A percentile compares a stretch with the other conserved stretches of the same genome.
Conservation (phyloP, 495 filamentous ascomycete species). For the Lepraria neglecta region DNA sequence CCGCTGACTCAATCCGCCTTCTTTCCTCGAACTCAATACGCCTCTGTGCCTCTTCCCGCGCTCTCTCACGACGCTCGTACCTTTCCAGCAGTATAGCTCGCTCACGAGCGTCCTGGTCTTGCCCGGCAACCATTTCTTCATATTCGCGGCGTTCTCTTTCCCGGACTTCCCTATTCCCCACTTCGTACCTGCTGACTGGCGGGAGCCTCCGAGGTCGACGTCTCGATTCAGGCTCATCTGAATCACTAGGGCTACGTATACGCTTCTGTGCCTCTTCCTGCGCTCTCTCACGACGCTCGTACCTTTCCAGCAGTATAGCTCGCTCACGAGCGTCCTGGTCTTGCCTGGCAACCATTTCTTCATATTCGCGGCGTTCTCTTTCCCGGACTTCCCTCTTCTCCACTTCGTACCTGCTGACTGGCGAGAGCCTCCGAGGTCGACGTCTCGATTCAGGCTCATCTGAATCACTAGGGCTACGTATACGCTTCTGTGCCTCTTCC, state of each 20-base stretch:
- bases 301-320: neutral
- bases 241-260: no score
- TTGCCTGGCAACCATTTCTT: neutral
- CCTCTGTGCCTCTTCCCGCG: neutral
- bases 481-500: constrained; percentile 5
- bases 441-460: no score
- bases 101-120: constrained; percentile 19
- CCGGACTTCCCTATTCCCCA: constrained; percentile 5
- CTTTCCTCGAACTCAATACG: neutral
- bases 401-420: constrained; percentile 5
- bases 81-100: neutral
- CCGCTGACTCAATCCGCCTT: neutral
- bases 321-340: no score
- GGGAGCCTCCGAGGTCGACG: constrained; percentile 14
- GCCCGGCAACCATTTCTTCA: neutral
- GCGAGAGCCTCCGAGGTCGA: constrained; percentile 15
- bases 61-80: constrained; percentile 8
- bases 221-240: no score
- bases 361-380: constrained; percentile 1
- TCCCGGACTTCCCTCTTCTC: constrained; percentile 7
- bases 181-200: constrained; percentile 9
- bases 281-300: constrained; percentile 13
- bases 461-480: no score
- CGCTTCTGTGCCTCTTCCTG: constrained; percentile 5
- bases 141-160: constrained; percentile 2